Evolutionary conservation across 2,329 filamentous ascomycete genomes (phyloP).

Genomic region (Aspergillus thermomutatus): DNA sequence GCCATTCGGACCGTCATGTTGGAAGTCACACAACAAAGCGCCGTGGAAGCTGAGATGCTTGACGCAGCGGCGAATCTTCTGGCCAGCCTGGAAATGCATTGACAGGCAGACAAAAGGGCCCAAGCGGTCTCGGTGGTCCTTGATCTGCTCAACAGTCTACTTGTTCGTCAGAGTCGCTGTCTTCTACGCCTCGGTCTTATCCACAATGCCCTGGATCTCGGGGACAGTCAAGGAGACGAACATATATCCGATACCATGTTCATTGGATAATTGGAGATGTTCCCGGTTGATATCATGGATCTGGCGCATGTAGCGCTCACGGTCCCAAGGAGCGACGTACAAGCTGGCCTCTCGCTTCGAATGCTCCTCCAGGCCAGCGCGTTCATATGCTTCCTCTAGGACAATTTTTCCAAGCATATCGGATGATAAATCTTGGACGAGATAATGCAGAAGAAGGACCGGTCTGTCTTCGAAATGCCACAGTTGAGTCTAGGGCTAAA

Average conservation of each 20-base stretch:
- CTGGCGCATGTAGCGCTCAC: conserved; percentile 54
- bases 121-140: conserved; percentile 16
- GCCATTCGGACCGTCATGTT: conserved; percentile 53
- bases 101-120: conserved; percentile 19
- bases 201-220: conserved; percentile 42
- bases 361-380: conserved; percentile 51
- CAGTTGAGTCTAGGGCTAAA: no score
- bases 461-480: no score
- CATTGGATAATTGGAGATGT: conserved; percentile 35
- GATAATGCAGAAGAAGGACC: no score
- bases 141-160: conserved; percentile 37
- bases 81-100: conserved; percentile 33
- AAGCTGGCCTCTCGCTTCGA: conserved; percentile 57
- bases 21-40: conserved; percentile 56
- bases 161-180: conserved; percentile 41
- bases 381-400: conserved; percentile 57
- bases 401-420: conserved; percentile 56
- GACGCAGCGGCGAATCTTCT: conserved; percentile 42
- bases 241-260: conserved; percentile 42
- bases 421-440: neutral
- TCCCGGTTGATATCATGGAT: conserved; percentile 44
- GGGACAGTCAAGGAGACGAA: conserved; percentile 44
- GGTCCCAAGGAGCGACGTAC: conserved; percentile 48
- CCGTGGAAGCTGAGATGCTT: conserved; percentile 57
- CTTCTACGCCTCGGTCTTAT: conserved; percentile 35